Percentiles rank a stretch among this genome's conserved stretches.
phyloP scores from a whole-genome alignment of 495 filamentous ascomycete species.

The Physcia stellaris region DNA sequence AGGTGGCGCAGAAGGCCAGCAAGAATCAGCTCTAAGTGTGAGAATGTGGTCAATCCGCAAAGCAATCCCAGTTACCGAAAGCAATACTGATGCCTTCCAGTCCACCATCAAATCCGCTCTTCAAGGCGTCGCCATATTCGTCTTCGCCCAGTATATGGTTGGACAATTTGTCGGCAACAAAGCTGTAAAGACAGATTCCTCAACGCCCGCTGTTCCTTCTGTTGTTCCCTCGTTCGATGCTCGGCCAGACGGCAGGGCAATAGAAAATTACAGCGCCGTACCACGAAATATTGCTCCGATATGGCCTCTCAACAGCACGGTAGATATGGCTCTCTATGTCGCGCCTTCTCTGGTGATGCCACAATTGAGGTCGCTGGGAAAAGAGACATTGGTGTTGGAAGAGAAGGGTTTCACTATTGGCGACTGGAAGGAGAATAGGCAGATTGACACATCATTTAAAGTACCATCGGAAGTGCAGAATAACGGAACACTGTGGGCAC shows the following conservation, averaged over 20 bases:
- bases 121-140: constrained; percentile 57
- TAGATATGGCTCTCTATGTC: constrained; percentile 81
- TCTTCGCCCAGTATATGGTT: constrained; percentile 50
- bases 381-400: constrained; percentile 49
- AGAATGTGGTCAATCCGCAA: too few relatives aligned
- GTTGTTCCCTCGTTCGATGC: constrained; percentile 51
- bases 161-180: constrained; percentile 41
- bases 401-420: constrained; percentile 75
- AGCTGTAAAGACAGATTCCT: constrained; percentile 29
- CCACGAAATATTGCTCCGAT: constrained; percentile 74
- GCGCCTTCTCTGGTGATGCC: constrained; percentile 58
- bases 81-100: constrained; percentile 23
- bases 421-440: constrained; percentile 65
- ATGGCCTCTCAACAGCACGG: constrained; percentile 61
- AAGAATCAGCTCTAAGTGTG: too few relatives aligned
- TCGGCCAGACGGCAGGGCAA: constrained; percentile 45
- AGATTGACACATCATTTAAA: constrained; percentile 60
- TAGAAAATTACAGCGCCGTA: constrained; percentile 53
- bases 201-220: constrained; percentile 26
- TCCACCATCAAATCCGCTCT: constrained; percentile 39
- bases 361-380: constrained; percentile 43
- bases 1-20: too few relatives aligned
- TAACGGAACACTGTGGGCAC: constrained; percentile 87
- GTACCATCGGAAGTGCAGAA: constrained; percentile 72
- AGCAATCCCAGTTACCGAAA: too few relatives aligned